These are phyloP conservation scores for Tetrapisispora taiwanensis DNA, from an alignment of 805 yeast species.

Conservation along the genomic window DNA sequence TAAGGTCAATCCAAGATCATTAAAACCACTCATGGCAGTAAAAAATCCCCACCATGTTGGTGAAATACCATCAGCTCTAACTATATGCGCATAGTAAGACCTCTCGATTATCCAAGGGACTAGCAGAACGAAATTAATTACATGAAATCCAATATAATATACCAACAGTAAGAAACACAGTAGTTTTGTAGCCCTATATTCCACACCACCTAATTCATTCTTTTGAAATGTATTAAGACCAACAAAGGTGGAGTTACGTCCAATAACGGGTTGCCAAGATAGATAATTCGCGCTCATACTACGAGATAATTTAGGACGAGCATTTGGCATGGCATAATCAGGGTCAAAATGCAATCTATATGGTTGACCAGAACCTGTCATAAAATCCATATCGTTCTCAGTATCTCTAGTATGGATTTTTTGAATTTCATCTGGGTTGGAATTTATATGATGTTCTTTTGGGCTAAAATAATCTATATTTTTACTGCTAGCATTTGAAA, in stretches of 20 bases:
- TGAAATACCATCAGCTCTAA: conserved; percentile 49
- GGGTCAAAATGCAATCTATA: conserved; percentile 23
- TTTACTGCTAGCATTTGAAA: neutral
- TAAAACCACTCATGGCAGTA: conserved; percentile 68
- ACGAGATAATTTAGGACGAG: conserved; percentile 16
- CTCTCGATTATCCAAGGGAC: conserved; percentile 51
- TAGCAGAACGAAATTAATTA: conserved; percentile 42
- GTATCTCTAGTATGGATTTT: neutral
- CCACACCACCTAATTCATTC: conserved; percentile 95
- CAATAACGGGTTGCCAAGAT: conserved; percentile 86
- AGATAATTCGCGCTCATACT: conserved; percentile 54
- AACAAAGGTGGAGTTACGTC: conserved; percentile 86
- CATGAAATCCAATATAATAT: conserved; percentile 71
- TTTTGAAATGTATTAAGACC: conserved; percentile 73
- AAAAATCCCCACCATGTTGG: conserved; percentile 94
- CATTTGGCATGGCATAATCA: conserved; percentile 6
- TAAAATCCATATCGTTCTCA: conserved; percentile 27
- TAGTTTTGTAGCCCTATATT: conserved; percentile 78
- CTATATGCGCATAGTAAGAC: conserved; percentile 33
- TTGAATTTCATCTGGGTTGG: conserved; percentile 2
- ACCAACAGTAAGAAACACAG: conserved; percentile 51
- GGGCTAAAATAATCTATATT: neutral
- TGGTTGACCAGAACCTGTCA: neutral
- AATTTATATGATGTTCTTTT: neutral
- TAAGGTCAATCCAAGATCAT: conserved; percentile 75